Base-by-base conservation (phyloP, 2,329 filamentous ascomycete species). In the Sclerotinia nivalis region DNA sequence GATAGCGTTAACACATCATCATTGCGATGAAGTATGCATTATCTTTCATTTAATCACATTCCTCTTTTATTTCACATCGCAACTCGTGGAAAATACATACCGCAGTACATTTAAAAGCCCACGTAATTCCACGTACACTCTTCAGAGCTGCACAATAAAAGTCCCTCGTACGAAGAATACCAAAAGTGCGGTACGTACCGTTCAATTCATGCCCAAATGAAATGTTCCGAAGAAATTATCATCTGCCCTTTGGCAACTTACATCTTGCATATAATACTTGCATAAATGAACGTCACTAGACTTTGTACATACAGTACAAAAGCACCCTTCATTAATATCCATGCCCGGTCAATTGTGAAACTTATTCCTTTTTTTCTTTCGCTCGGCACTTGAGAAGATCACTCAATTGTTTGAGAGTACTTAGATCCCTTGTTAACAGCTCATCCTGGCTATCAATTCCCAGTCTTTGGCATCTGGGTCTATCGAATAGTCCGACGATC, bases 381-480 rank as follows among this genome's bases (percentile, higher is more conserved):
- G 25, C 43, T 55, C 66, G 66, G 66, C 66, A 68, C 66, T 68
- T 68, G 40, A 43, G 55, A 47, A 54, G 56, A 62, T 62, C 66
- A 52, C 54, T 69, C 47, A 31, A 55, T 68, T 68, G 59, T 68
- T 28, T 54, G 13, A 60, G 58, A 45, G 40, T n/a, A 31, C 40
- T 47, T 56, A n/a, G 34, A 25, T 45, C 34, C 50, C 52, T 28
- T 49, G 40, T 37, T 60, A 34, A 20, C 15, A 66, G 28, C 37
- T 66, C 64, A 66, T 66, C 52, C 65, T 59, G 52, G 43, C 65
- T 34, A 59, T 67, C 54, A 59, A 58, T 55, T 65, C 49, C 49
- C 49, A 66, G 31, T 55, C 43, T 49, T 20, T 22, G 52, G 52
- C 28, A 66, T 34, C 31, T 64, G 31, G 47, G 61, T 40, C 47